Base-by-base conservation (phyloP, 1,284 basidiomycete genomes). In the Trametes sp. region DNA sequence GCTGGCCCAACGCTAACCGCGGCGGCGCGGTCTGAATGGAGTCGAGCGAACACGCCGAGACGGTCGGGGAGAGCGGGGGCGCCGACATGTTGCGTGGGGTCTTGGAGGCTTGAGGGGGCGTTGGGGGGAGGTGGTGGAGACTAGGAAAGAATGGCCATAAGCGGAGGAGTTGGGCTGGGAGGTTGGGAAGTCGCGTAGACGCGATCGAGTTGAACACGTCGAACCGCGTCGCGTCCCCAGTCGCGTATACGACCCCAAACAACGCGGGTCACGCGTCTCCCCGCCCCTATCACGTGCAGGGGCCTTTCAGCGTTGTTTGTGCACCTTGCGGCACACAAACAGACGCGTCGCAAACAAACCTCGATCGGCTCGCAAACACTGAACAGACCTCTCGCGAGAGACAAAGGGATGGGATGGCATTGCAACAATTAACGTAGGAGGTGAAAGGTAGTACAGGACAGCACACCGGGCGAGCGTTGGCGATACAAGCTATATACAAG, bases 171-270 rank as follows among this genome's bases (percentile, higher is more conserved):
- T 48, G 59, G n/a, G 54, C 41, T 51, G n/a, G 54, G 23, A 26
- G n/a, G 53, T 51, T 51, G 48, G 45, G 36, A 61, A 54, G 63
- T 33, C 62, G 64, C 59, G 54, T 53, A 45, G 33, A 52, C 50
- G 45, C 50, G 62, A 46, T 31, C 44, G 36, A 38, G 50, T 24
- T 33, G 19, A 41, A 41, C 38, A 49, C 58, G 57, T 62, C 65
- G 60, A 67, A 67, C 66, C 65, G 62, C 51, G 58, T 56, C 53
- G 59, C 60, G 57, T 58, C 58, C 54, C 46, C 33, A 21, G 16
- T 49, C 73, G 72, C 73, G 73, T 72, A 71, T 65, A 74, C 70
- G 71, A 46, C 56, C 41, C 54, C 68, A 72, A 74, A 73, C 66
- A 74, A 72, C 72, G 57, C 73, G 72, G 13, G 19, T 58, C 69